These are phyloP conservation scores for Aspergillus brasiliensis DNA, from an alignment of 2,329 filamentous ascomycete species.

Conservation along the genomic window DNA sequence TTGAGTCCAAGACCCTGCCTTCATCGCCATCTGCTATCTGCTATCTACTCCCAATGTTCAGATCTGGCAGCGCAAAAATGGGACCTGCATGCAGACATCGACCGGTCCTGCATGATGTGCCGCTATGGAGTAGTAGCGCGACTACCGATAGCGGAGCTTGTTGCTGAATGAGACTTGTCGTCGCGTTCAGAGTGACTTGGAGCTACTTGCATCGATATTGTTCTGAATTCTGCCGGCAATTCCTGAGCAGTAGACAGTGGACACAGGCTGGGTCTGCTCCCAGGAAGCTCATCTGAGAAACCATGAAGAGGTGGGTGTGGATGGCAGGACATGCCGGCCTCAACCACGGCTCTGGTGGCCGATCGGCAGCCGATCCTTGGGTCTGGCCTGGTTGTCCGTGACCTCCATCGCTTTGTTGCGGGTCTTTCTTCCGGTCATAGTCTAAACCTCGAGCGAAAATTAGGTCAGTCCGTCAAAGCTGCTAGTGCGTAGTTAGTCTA, in stretches of 20 bases:
- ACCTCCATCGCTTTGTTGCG: neutral
- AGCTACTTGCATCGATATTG: neutral
- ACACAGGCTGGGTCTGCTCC: slow-evolving; percentile 1
- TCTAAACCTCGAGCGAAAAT: too few relatives aligned
- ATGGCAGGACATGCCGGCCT: slow-evolving; percentile 7
- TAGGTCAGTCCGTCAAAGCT: too few relatives aligned
- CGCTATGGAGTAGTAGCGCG: neutral
- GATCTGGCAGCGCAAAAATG: neutral
- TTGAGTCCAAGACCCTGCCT: too few relatives aligned
- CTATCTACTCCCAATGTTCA: neutral
- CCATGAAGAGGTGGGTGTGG: neutral
- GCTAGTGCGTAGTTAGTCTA: too few relatives aligned
- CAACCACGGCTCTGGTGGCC: neutral
- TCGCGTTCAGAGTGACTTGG: neutral
- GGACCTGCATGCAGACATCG: neutral
- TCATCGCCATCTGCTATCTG: too few relatives aligned
- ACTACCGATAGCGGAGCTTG: neutral
- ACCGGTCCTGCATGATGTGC: neutral
- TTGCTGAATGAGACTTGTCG: too few relatives aligned
- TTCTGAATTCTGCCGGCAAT: neutral
- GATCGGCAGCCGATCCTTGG: neutral
- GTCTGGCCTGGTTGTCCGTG: neutral
- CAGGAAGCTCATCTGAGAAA: neutral
- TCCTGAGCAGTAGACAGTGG: neutral
- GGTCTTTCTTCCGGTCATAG: neutral